A percentile compares a stretch with the other conserved stretches of the same genome.
These are phyloP conservation scores for Cytospora leucostoma DNA, from an alignment of 2,329 filamentous ascomycete genomes.

Conservation along the genomic window DNA sequence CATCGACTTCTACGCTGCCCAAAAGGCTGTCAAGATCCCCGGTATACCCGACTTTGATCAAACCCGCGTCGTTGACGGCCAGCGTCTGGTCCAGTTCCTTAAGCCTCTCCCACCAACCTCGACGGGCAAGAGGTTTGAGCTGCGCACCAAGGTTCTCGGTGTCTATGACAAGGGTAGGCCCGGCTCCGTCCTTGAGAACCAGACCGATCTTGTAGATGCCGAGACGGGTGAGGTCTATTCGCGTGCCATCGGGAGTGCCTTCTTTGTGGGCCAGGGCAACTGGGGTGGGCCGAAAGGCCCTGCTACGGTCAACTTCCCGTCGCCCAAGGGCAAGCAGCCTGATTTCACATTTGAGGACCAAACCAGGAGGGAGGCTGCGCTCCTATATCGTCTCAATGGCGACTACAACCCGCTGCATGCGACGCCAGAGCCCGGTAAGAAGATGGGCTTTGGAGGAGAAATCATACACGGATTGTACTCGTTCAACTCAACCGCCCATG, in stretches of 20 bases:
- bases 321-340: slow-evolving; percentile 67
- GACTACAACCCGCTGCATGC: slow-evolving; percentile 95
- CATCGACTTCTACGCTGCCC: slow-evolving; percentile 78
- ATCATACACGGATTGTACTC: slow-evolving; percentile 90
- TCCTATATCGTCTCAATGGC: slow-evolving; percentile 82
- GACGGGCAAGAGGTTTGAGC: slow-evolving; percentile 72
- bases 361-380: slow-evolving; percentile 70
- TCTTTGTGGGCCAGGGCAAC: slow-evolving; percentile 76
- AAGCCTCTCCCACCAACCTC: slow-evolving; percentile 74
- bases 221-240: slow-evolving; percentile 70
- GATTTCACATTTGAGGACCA: slow-evolving; percentile 71
- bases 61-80: slow-evolving; percentile 76
- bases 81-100: slow-evolving; percentile 76
- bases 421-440: slow-evolving; percentile 77
- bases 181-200: slow-evolving; percentile 78
- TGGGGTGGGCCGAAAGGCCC: slow-evolving; percentile 94
- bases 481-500: slow-evolving; percentile 79
- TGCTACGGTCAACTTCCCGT: slow-evolving; percentile 74
- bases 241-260: slow-evolving; percentile 68
- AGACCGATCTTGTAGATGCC: slow-evolving; percentile 74
- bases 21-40: slow-evolving; percentile 68
- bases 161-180: slow-evolving; percentile 90
- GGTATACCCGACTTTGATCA: slow-evolving; percentile 76
- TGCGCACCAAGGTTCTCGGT: slow-evolving; percentile 75
- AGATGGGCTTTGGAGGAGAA: slow-evolving; percentile 88